These are phyloP conservation scores for Alternaria sp. DNA, from an alignment of 2,329 filamentous ascomycete species.

Conservation along the genomic window DNA sequence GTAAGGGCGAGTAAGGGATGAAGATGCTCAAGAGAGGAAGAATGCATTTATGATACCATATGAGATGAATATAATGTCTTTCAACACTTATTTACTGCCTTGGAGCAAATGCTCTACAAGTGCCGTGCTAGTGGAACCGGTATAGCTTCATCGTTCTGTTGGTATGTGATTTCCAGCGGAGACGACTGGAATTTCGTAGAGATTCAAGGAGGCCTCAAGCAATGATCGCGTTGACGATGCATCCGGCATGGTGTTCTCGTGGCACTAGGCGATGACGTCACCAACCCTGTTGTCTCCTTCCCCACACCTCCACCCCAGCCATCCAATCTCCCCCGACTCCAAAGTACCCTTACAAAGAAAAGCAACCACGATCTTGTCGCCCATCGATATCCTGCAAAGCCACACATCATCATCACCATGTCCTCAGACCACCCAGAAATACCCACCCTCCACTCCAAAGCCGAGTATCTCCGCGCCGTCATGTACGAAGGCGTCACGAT, in stretches of 20 bases:
- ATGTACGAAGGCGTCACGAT: constrained; percentile 43
- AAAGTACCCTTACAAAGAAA: background rate
- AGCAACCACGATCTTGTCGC: background rate
- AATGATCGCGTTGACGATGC: background rate
- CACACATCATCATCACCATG: background rate
- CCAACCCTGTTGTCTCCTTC: background rate
- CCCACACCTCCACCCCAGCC: background rate
- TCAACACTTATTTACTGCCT: background rate
- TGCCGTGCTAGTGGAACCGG: background rate
- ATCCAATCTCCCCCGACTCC: background rate
- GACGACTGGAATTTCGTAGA: background rate
- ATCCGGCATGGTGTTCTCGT: background rate
- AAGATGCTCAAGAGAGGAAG: background rate
- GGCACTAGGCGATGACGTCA: background rate
- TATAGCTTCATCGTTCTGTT: background rate
- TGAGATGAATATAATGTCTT: constrained; percentile 2
- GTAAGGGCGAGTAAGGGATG: constrained; percentile 49
- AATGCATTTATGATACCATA: constrained; percentile 7
- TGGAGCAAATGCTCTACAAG: background rate
- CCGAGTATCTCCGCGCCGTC: constrained; percentile 41
- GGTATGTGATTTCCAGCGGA: background rate
- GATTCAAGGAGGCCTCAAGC: background rate
- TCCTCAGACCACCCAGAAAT: constrained; percentile 16
- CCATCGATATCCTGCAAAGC: background rate
- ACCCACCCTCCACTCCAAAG: constrained; percentile 34